phyloP scores from a whole-genome alignment of 1,139 yeast genomes.

The Trichomonascaceae sp. region DNA sequence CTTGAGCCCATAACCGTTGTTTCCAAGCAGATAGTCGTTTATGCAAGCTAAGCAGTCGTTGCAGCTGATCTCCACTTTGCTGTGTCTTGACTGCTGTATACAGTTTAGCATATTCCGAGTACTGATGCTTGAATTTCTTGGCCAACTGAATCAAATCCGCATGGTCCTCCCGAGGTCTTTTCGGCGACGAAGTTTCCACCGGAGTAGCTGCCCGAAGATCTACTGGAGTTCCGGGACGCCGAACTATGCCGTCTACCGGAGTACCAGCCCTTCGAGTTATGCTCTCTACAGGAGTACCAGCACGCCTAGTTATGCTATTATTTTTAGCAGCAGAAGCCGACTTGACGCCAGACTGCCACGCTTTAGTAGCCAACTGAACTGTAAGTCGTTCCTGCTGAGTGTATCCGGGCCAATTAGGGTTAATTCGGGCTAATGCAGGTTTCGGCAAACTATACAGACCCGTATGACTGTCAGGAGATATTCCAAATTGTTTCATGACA shows the following conservation, averaged over 20 bases:
- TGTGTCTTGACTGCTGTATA: constrained; percentile 27
- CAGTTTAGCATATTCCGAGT: constrained; percentile 33
- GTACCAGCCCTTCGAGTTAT: neutral
- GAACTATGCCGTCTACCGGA: neutral
- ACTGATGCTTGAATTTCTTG: constrained; percentile 30
- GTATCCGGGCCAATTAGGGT: constrained; percentile 6
- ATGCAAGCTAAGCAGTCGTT: constrained; percentile 32
- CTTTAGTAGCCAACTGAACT: constrained; percentile 5
- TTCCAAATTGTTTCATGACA: constrained; percentile 2
- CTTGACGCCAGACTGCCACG: constrained; percentile 1
- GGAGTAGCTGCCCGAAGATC: neutral
- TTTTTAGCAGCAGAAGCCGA: neutral
- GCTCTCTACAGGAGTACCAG: neutral
- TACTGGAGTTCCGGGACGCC: neutral
- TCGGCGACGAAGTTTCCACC: neutral
- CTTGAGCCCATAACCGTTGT: constrained; percentile 30
- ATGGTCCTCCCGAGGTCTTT: constrained; percentile 4
- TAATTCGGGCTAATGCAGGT: neutral
- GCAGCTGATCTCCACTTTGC: constrained; percentile 28
- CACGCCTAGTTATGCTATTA: neutral
- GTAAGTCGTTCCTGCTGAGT: constrained; percentile 6
- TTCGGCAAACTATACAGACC: neutral
- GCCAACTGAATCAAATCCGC: constrained; percentile 34
- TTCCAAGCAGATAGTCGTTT: constrained; percentile 36
- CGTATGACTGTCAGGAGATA: neutral